Conservation (phyloP, 352 stramenopile genomes). For the Phytophthora ramorum region DNA sequence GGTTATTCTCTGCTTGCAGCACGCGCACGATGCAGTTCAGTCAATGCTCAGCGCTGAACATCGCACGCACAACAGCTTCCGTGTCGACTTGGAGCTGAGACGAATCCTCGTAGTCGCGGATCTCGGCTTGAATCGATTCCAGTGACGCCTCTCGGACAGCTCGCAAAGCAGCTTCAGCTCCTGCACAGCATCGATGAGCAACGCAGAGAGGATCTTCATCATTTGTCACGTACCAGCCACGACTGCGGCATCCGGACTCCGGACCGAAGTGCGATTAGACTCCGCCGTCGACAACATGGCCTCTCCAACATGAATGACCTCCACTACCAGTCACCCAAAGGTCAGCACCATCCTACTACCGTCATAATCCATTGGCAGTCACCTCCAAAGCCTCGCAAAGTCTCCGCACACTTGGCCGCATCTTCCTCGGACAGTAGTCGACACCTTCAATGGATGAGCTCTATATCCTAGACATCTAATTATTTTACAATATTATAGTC, state of each 20-base stretch:
- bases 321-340: conserved; percentile 23
- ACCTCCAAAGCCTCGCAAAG: conserved; percentile 45
- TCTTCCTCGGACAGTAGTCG: conserved; percentile 40
- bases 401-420: conserved; percentile 29
- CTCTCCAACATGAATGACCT: conserved; percentile 40
- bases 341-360: neutral
- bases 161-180: conserved; percentile 32
- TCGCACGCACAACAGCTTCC: conserved; percentile 30
- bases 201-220: neutral
- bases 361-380: neutral
- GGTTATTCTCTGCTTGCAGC: neutral
- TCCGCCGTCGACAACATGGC: conserved; percentile 22
- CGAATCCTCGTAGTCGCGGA: conserved; percentile 33
- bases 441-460: conserved; percentile 18
- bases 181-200: conserved; percentile 14
- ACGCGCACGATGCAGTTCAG: neutral
- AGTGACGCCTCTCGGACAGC: conserved; percentile 27
- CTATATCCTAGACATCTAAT: neutral
- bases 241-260: conserved; percentile 12
- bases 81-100: conserved; percentile 39
- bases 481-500: neutral
- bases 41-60: conserved; percentile 38
- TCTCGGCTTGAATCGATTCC: conserved; percentile 21
- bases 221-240: conserved; percentile 24
- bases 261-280: neutral